Evolutionary conservation across 2,329 filamentous ascomycete genomes (phyloP).

Genomic region (Fusarium lateritium): DNA sequence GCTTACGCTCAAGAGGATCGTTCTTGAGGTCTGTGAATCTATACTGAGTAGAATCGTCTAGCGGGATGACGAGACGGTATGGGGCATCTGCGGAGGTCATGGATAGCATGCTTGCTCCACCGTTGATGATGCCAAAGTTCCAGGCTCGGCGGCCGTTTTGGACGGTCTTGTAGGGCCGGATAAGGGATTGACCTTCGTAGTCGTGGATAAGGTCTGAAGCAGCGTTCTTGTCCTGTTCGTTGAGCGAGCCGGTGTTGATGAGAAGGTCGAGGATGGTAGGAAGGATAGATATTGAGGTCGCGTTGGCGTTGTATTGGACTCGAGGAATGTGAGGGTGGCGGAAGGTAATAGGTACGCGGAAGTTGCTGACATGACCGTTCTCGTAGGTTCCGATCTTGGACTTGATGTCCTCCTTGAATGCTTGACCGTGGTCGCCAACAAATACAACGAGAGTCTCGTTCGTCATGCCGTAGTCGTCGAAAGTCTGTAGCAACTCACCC

Average conservation of each 20-base stretch:
- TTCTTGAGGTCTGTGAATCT: constrained; percentile 52
- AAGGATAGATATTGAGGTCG: constrained; percentile 53
- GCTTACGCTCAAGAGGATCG: constrained; percentile 50
- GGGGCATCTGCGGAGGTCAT: constrained; percentile 52
- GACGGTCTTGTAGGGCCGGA: constrained; percentile 47
- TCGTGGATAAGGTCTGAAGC: constrained; percentile 51
- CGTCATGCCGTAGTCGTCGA: constrained; percentile 53
- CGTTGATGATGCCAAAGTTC: constrained; percentile 56
- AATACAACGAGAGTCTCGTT: constrained; percentile 55
- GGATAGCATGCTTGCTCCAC: constrained; percentile 53
- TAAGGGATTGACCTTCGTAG: constrained; percentile 55
- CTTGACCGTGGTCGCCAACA: constrained; percentile 55
- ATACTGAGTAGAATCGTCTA: constrained; percentile 52
- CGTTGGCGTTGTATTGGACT: constrained; percentile 52
- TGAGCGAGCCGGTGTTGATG: constrained; percentile 53
- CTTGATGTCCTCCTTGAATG: constrained; percentile 52
- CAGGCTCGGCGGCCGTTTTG: constrained; percentile 51
- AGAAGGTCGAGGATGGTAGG: constrained; percentile 56
- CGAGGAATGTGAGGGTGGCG: constrained; percentile 53
- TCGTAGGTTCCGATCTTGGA: constrained; percentile 54
- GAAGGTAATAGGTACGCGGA: constrained; percentile 54
- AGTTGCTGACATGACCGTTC: constrained; percentile 52
- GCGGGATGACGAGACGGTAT: constrained; percentile 53
- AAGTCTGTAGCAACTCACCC: constrained; percentile 50
- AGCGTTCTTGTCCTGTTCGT: constrained; percentile 43